Evolutionary conservation across 2,329 filamentous ascomycete species (phyloP).

Genomic region (Alternaria burnsii): DNA sequence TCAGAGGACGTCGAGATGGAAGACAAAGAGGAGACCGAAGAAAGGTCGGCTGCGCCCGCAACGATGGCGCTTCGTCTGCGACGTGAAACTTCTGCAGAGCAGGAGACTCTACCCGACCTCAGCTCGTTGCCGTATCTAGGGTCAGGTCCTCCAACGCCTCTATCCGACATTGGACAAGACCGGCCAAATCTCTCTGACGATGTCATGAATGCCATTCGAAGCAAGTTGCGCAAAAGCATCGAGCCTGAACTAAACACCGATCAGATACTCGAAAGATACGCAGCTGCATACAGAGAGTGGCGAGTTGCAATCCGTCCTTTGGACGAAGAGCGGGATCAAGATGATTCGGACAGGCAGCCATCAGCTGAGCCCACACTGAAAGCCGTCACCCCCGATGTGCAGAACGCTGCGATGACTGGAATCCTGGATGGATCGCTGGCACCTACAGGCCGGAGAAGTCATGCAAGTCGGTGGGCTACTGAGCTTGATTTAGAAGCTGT

Average conservation of each 20-base stretch:
- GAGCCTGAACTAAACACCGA: constrained; percentile 41
- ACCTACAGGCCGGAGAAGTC: constrained; percentile 42
- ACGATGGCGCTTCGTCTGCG: constrained; percentile 43
- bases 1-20: constrained; percentile 43
- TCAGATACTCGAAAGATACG: constrained; percentile 49
- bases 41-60: constrained; percentile 42
- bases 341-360: constrained; percentile 46
- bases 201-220: constrained; percentile 48
- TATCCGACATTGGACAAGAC: constrained; percentile 55
- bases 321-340: constrained; percentile 53
- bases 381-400: constrained; percentile 58
- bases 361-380: constrained; percentile 48
- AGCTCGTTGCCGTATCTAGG: constrained; percentile 56
- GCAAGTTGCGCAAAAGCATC: constrained; percentile 43
- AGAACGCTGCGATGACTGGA: constrained; percentile 38
- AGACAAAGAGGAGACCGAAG: constrained; percentile 26
- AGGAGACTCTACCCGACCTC: constrained; percentile 52
- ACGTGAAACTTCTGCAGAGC: constrained; percentile 41
- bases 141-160: constrained; percentile 54
- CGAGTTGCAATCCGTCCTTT: constrained; percentile 51
- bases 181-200: constrained; percentile 47
- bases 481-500: constrained; percentile 78
- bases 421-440: constrained; percentile 39
- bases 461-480: constrained; percentile 56
- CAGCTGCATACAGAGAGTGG: constrained; percentile 53